Conservation (phyloP, 2,329 filamentous ascomycete species). For the Pseudonectria buxi region DNA sequence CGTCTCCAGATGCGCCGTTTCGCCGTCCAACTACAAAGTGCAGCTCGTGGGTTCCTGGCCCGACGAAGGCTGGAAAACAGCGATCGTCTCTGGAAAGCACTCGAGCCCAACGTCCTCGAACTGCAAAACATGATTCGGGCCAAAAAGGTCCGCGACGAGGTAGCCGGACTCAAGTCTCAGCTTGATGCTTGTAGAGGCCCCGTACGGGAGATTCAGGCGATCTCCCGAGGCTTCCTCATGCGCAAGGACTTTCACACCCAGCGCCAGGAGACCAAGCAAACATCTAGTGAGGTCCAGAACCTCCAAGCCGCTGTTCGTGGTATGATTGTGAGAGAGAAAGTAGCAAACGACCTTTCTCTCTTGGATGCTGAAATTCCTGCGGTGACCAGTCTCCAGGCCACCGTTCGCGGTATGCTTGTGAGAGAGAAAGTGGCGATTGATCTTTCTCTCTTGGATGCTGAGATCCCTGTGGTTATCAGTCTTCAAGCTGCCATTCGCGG, state of each 20-base stretch:
- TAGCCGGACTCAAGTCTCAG: conserved; percentile 49
- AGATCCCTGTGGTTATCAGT: too few relatives aligned
- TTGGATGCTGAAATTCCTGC: too few relatives aligned
- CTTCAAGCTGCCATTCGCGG: too few relatives aligned
- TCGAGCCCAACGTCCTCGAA: conserved; percentile 65
- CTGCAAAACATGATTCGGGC: conserved; percentile 78
- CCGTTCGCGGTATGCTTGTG: too few relatives aligned
- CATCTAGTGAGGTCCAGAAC: conserved; percentile 44
- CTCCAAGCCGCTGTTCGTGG: conserved; percentile 65
- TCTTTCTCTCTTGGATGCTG: too few relatives aligned
- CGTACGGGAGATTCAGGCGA: conserved; percentile 58
- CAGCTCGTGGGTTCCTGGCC: conserved; percentile 66
- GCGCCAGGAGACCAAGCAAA: conserved; percentile 47
- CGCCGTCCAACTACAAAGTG: conserved; percentile 72
- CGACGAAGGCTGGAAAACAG: conserved; percentile 56
- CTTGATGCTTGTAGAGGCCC: conserved; percentile 57
- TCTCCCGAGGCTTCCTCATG: conserved; percentile 60
- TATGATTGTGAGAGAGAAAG: too few relatives aligned
- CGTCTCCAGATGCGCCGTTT: conserved; percentile 76
- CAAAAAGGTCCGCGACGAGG: conserved; percentile 54
- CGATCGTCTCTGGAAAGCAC: conserved; percentile 61
- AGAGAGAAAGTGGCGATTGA: too few relatives aligned
- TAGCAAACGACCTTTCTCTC: too few relatives aligned
- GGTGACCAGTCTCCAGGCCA: too few relatives aligned
- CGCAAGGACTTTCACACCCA: conserved; percentile 51